Conservation (phyloP, 179 eudicot genomes). For the Carnegiea gigantea region DNA sequence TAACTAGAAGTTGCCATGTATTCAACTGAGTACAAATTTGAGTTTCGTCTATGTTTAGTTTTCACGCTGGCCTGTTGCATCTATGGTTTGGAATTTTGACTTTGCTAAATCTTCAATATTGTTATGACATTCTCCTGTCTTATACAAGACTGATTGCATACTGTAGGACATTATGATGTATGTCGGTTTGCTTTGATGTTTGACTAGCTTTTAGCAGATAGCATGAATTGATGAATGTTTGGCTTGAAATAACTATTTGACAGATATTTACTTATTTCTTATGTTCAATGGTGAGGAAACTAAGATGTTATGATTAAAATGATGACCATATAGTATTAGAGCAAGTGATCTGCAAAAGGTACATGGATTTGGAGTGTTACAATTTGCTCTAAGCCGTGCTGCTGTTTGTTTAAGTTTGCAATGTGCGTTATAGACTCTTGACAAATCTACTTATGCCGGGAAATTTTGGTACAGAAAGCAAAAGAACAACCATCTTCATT, state of each 20-base stretch:
- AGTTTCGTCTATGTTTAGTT: neutral
- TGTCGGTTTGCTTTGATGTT: neutral
- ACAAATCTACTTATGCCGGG: neutral
- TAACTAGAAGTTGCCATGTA: neutral
- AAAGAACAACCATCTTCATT: neutral
- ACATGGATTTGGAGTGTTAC: neutral
- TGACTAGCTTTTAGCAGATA: neutral
- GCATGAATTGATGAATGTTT: neutral
- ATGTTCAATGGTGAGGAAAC: neutral
- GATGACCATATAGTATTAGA: neutral
- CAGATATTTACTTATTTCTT: neutral
- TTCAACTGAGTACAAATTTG: too few relatives aligned
- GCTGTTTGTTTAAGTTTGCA: neutral
- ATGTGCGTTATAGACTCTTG: neutral
- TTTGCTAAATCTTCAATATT: neutral
- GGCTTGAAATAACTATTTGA: neutral
- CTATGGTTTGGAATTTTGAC: neutral
- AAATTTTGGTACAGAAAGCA: neutral
- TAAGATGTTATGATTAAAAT: neutral
- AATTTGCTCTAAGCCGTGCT: neutral
- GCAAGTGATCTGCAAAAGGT: neutral
- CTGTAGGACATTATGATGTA: neutral
- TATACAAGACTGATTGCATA: neutral
- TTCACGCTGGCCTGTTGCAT: too few relatives aligned
- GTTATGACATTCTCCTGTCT: neutral